phyloP scores from a whole-genome alignment of 2,329 filamentous ascomycete species.

The Fusarium pilosicola region DNA sequence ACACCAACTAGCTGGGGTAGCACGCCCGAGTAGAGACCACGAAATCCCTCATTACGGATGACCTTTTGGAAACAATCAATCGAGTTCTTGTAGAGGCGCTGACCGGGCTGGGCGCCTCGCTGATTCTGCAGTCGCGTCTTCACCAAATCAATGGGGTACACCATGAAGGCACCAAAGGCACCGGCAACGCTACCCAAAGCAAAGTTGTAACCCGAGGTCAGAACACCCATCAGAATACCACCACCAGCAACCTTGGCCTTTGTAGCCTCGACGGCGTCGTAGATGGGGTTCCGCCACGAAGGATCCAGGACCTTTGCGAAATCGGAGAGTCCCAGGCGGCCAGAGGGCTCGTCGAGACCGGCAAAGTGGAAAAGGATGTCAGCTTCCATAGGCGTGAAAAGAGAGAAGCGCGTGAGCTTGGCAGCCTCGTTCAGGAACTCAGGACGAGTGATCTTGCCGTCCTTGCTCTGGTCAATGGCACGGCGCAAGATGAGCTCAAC shows the following conservation, averaged over 20 bases:
- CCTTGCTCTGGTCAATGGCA: conserved; percentile 81
- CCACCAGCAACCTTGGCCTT: conserved; percentile 45
- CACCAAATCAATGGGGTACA: conserved; percentile 98
- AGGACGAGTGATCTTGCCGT: conserved; percentile 92
- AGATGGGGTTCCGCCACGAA: conserved; percentile 78
- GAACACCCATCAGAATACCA: conserved; percentile 66
- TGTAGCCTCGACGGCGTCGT: conserved; percentile 61
- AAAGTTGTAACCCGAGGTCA: conserved; percentile 87
- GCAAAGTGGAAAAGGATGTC: conserved; percentile 99
- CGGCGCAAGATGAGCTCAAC: conserved; percentile 93
- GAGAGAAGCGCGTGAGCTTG: conserved; percentile 88
- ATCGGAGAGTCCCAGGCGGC: conserved; percentile 81
- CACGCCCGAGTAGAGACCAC: conserved; percentile 92
- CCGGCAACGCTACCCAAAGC: conserved; percentile 88
- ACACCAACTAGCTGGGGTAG: conserved; percentile 95
- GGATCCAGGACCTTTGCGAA: conserved; percentile 96
- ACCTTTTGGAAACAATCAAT: conserved; percentile 95
- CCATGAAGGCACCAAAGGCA: conserved; percentile 98
- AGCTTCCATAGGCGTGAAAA: conserved; percentile 98
- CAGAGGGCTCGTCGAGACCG: conserved; percentile 88
- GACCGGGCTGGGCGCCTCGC: conserved; percentile 81
- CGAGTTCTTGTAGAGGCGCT: conserved; percentile 96
- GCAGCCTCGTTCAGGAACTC: conserved; percentile 97
- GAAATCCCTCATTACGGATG: conserved; percentile 88
- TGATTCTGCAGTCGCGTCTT: conserved; percentile 99